Evolutionary conservation across 1,284 basidiomycete species (phyloP).

Genomic region (Naganishia sp.): DNA sequence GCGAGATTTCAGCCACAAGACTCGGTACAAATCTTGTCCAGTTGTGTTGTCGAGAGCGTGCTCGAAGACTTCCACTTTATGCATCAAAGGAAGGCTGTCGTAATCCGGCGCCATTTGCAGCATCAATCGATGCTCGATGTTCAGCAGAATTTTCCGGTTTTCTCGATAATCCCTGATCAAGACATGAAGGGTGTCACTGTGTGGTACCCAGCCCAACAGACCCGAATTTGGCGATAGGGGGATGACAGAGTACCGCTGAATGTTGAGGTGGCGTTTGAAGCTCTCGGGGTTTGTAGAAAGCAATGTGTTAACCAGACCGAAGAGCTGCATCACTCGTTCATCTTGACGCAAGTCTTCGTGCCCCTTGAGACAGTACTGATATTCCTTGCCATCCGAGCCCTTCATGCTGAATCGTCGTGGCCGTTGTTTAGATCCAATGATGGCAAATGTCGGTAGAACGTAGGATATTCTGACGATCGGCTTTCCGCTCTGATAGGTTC

Average conservation of each 20-base stretch:
- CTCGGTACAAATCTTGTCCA: conserved; percentile 97
- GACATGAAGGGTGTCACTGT: conserved; percentile 97
- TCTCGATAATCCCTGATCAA: conserved; percentile 95
- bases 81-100: conserved; percentile 87
- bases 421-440: conserved; percentile 98
- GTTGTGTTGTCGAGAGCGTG: conserved; percentile 99
- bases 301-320: conserved; percentile 94
- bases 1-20: conserved; percentile 92
- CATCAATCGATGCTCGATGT: conserved; percentile 98
- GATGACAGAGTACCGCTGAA: conserved; percentile 90
- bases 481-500: conserved; percentile 90
- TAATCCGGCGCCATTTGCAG: conserved; percentile 99
- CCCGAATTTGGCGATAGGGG: conserved; percentile 96
- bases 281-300: conserved; percentile 90
- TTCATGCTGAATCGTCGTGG: conserved; percentile 85
- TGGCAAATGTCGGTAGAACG: conserved; percentile 82
- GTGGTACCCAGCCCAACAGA: conserved; percentile 91
- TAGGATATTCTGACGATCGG: conserved; percentile 79
- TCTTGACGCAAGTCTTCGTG: conserved; percentile 99
- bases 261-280: conserved; percentile 94
- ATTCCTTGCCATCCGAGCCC: conserved; percentile 91
- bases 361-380: conserved; percentile 93
- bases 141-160: conserved; percentile 90
- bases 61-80: conserved; percentile 99
- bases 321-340: conserved; percentile 98